These are phyloP conservation scores for Pythium aphanidermatum DNA, from an alignment of 352 stramenopile genomes.

Conservation along the genomic window DNA sequence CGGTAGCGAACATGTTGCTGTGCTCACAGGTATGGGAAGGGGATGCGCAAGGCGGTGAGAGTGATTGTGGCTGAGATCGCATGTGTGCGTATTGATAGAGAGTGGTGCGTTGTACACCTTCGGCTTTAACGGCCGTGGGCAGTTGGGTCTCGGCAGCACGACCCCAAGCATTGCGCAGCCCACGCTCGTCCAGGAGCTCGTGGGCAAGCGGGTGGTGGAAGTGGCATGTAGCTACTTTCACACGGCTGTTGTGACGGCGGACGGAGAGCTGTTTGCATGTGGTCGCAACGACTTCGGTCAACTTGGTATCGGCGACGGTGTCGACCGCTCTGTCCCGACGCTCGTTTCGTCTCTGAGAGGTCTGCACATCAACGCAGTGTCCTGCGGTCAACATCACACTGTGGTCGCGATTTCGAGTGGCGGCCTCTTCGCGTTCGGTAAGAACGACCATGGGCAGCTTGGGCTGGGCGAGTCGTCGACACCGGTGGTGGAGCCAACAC, in stretches of 20 bases:
- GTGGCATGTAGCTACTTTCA: conserved; percentile 93
- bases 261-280: conserved; percentile 80
- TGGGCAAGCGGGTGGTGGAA: conserved; percentile 52
- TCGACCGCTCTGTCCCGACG: conserved; percentile 61
- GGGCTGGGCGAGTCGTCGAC: conserved; percentile 54
- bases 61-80: no score
- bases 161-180: conserved; percentile 41
- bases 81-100: conserved; percentile 33
- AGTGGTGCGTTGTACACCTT: conserved; percentile 84
- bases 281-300: conserved; percentile 92
- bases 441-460: conserved; percentile 92
- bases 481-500: conserved; percentile 38
- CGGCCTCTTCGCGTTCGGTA: conserved; percentile 81
- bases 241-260: conserved; percentile 72
- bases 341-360: conserved; percentile 44
- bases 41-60: conserved; percentile 28
- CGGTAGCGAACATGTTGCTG: conserved; percentile 89
- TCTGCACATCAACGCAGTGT: conserved; percentile 56
- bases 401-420: conserved; percentile 32
- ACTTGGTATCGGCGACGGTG: conserved; percentile 63
- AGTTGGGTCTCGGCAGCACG: conserved; percentile 82
- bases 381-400: conserved; percentile 24
- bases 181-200: conserved; percentile 36
- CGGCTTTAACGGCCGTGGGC: conserved; percentile 89
- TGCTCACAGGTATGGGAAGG: conserved; percentile 52